Evolutionary conservation across 2,329 filamentous ascomycete genomes (phyloP), one percentile per base, ranked within the genome.

Genomic region (Calonectria honghensis): DNA sequence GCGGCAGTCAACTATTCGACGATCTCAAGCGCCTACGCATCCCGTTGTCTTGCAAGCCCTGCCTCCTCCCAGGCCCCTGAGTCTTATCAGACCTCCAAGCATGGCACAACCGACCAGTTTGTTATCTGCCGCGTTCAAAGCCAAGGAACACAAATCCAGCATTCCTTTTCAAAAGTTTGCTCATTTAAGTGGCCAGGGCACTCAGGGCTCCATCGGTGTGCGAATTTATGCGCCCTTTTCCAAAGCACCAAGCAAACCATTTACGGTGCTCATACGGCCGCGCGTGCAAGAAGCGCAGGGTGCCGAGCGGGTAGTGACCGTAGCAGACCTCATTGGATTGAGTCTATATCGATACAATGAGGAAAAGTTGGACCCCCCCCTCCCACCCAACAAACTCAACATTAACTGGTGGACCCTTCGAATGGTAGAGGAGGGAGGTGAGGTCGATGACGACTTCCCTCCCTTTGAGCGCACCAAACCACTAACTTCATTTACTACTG

Each of bases 391-490:
- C 66, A 94, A 95, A 81, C 87, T 92, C 68, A 95, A 95, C 79
- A 93, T 96, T 79, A 96, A 96, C 81, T 92, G 92, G 87, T 97
- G 94, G 94, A 95, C 93, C 31, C 86, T 97, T 71, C 91, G 94
- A 51, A 96, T 97, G 92, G 94, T 96, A 2, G 93, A 97, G 75
- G 92, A 97, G 81, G 94, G 95, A 71, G 95, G 94, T 64, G 95
- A 97, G 81, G 93, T 96, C 1, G 95, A 97, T 78, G 94, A 95
- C 77, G 95, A 97, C 81, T 97, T 97, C 77, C 94, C 94, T 39
- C 93, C 95, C 0, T 88, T 97, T 51, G 93, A 94, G 73, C 90
- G 95, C 45, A 95, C 91, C 29, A 94, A 94, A 79, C 90, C 93
- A 2, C 88, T 97, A n/a, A 91, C 91, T 7, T 92, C 95, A 27